Conservation (phyloP, 768 basidiomycete species). For the Rhodotorula toruloides region DNA sequence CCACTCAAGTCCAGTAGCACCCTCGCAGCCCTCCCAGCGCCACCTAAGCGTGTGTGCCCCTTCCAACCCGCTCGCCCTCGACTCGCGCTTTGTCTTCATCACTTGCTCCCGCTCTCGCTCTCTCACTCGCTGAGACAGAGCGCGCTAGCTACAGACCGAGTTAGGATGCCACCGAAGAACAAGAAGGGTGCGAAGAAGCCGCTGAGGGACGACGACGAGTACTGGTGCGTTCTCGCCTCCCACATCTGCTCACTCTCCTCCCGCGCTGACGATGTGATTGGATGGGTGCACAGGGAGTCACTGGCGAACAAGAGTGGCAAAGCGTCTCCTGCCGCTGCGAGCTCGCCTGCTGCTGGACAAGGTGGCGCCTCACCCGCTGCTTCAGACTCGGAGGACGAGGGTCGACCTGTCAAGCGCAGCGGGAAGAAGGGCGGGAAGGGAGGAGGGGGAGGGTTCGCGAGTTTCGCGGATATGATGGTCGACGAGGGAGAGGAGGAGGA, state of each 20-base stretch:
- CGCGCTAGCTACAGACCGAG: constrained; percentile 1
- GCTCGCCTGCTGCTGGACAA: no score
- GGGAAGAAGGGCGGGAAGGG: background rate
- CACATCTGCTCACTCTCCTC: background rate
- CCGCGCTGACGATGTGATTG: background rate
- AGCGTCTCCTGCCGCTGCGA: constrained; percentile 6
- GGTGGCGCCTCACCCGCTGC: constrained; percentile 7
- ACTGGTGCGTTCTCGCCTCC: constrained; percentile 56
- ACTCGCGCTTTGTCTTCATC: no score
- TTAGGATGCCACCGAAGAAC: constrained; percentile 60
- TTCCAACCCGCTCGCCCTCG: no score
- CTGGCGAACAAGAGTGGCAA: constrained; percentile 44
- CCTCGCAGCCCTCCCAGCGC: no score
- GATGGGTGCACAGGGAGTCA: background rate
- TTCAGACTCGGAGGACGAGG: constrained; percentile 49
- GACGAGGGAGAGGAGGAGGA: constrained; percentile 17
- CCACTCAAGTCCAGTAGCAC: no score
- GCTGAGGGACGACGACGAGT: constrained; percentile 71
- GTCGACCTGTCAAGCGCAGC: constrained; percentile 45
- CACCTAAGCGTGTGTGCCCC: no score
- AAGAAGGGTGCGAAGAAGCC: constrained; percentile 81
- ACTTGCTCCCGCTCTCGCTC: background rate
- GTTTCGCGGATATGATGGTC: constrained; percentile 53
- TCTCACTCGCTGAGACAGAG: background rate
- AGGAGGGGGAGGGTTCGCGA: constrained; percentile 51